Evolutionary conservation across 164 flowering plant genomes (phyloP).

Genomic region (Tetrastigma voinierianum): DNA sequence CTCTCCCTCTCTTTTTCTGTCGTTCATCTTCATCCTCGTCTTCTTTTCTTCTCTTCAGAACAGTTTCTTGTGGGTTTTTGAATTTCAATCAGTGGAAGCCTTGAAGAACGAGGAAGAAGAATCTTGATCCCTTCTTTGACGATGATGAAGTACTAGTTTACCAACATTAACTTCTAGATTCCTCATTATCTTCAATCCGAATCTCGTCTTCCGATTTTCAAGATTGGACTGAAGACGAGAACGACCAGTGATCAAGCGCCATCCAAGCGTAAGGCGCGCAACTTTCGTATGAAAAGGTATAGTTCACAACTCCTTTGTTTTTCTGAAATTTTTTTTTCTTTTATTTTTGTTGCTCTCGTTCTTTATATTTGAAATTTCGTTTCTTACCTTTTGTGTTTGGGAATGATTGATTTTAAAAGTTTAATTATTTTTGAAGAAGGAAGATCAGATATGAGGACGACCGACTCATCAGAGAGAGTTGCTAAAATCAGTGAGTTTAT

Average conservation of each 20-base stretch:
- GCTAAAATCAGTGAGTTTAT: constrained; percentile 32
- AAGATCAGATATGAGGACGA: constrained; percentile 20
- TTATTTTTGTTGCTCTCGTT: not conserved
- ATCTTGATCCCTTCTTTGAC: not conserved
- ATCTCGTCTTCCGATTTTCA: constrained; percentile 6
- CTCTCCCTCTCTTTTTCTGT: no score
- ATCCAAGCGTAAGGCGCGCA: constrained; percentile 30
- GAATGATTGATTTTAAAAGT: no score
- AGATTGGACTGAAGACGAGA: constrained; percentile 38
- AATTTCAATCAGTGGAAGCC: no score
- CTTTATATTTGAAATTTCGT: no score
- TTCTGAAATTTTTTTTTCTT: not conserved
- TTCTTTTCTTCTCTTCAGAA: no score
- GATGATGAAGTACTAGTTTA: constrained; percentile 17
- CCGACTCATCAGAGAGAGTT: constrained; percentile 19
- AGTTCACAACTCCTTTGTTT: not conserved
- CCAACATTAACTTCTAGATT: constrained; percentile 28
- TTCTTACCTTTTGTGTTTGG: no score
- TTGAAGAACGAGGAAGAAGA: not conserved
- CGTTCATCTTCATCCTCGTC: no score
- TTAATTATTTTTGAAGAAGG: not conserved
- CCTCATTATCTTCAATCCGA: constrained; percentile 6
- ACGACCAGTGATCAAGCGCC: constrained; percentile 19
- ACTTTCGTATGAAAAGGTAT: constrained; percentile 29
- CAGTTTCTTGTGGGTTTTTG: no score